Conservation (phyloP, 257 asterid species). For the Solanum okadae region DNA sequence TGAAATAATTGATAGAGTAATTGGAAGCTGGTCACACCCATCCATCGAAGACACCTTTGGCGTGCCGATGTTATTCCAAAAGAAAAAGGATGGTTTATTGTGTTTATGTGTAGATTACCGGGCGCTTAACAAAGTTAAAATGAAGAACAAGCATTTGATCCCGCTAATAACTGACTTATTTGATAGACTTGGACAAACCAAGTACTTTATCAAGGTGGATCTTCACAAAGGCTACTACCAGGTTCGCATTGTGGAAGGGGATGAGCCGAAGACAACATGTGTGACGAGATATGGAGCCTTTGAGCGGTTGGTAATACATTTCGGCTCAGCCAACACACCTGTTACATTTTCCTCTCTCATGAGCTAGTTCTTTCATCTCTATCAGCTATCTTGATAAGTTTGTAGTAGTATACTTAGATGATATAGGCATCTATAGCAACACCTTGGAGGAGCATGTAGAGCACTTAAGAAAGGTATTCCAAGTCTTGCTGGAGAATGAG, state of each 20-base stretch:
- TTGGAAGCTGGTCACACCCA: background rate
- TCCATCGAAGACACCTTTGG: background rate
- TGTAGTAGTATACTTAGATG: background rate
- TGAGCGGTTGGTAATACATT: background rate
- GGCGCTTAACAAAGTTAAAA: background rate
- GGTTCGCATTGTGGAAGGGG: background rate
- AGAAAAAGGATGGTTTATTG: background rate
- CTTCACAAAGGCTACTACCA: background rate
- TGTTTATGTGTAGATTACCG: background rate
- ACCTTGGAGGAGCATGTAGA: background rate
- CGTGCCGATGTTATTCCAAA: background rate
- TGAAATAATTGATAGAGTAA: background rate
- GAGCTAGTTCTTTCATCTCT: background rate
- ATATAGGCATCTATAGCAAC: background rate
- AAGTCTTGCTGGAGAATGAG: background rate
- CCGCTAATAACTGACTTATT: background rate
- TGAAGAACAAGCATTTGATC: background rate
- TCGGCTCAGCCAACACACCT: background rate
- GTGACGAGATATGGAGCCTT: background rate
- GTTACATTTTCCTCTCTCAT: background rate
- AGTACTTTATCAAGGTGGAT: background rate
- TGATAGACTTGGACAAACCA: background rate
- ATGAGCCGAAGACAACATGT: background rate
- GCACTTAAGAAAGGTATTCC: background rate
- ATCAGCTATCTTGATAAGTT: background rate